These are phyloP conservation scores for Neofusicoccum laricinum DNA, from an alignment of 2,329 filamentous ascomycete genomes.

Conservation along the genomic window DNA sequence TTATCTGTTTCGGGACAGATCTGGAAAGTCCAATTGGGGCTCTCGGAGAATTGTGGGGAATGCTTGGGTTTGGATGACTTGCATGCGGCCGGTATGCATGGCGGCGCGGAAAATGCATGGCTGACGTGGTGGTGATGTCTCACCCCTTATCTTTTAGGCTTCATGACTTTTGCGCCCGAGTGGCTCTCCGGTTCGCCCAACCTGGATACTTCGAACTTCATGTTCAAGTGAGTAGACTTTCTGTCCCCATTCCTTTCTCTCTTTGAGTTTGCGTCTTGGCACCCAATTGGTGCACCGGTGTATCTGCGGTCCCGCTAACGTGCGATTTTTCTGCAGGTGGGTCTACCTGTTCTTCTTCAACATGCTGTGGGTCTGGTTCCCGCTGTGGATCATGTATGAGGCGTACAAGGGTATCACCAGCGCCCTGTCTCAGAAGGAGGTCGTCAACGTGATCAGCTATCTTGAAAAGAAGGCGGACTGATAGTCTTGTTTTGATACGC, in stretches of 20 bases:
- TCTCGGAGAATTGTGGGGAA: conserved; percentile 18
- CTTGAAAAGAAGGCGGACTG: conserved; percentile 13
- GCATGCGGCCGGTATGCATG: conserved; percentile 18
- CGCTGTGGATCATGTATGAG: conserved; percentile 56
- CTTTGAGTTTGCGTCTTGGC: not conserved
- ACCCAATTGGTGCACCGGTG: not conserved
- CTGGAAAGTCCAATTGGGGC: conserved; percentile 19
- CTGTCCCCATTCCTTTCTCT: not conserved
- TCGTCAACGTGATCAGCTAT: conserved; percentile 16
- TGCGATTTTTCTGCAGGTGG: conserved; percentile 40
- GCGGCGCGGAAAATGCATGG: conserved; percentile 21
- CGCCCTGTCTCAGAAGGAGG: conserved; percentile 11
- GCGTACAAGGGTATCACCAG: conserved; percentile 44
- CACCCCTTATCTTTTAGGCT: conserved; percentile 35
- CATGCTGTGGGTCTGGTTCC: conserved; percentile 59
- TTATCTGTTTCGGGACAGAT: not conserved
- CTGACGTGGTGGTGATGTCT: conserved; percentile 37
- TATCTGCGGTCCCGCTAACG: not conserved
- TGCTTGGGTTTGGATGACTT: conserved; percentile 20
- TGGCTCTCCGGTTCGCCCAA: conserved; percentile 59
- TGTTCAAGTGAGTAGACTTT: conserved; percentile 50
- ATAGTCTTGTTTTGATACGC: not conserved
- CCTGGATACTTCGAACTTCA: conserved; percentile 57
- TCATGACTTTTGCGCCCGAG: conserved; percentile 65
- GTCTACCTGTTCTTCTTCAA: conserved; percentile 65